phyloP scores from a whole-genome alignment of 2,329 filamentous ascomycete species.

The Diaporthe sp. region DNA sequence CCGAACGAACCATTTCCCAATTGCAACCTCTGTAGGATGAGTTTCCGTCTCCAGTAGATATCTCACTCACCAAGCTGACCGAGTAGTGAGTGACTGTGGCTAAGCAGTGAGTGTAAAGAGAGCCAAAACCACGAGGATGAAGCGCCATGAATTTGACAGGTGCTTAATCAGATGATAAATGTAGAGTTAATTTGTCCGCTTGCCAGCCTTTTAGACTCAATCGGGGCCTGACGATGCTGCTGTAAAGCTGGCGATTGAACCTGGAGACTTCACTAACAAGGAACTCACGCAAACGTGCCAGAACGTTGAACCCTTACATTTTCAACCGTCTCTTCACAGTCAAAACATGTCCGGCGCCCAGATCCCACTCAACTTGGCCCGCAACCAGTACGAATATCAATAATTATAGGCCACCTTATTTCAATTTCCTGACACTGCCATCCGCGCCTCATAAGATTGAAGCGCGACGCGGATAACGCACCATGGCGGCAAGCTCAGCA shows the following conservation, averaged over 20 bases:
- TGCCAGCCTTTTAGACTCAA: neutral
- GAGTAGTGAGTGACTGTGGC: neutral
- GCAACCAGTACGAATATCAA: neutral
- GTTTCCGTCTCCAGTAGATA: neutral
- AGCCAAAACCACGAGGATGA: neutral
- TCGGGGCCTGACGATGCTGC: neutral
- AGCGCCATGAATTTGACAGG: neutral
- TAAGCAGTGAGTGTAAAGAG: neutral
- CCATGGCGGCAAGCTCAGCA: constrained; percentile 41
- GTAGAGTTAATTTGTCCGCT: neutral
- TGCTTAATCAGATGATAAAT: too few species aligned
- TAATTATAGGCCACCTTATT: fast-evolving
- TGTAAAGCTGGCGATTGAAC: neutral
- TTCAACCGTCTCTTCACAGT: neutral
- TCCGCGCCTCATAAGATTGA: neutral
- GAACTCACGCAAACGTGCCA: constrained; percentile 11
- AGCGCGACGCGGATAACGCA: neutral
- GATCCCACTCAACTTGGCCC: neutral
- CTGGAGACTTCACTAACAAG: neutral
- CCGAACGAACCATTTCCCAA: neutral
- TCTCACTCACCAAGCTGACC: neutral
- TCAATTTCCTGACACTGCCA: fast-evolving
- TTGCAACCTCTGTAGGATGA: neutral
- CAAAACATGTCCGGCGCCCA: neutral
- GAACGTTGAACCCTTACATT: neutral